These are phyloP conservation scores for Cryptosporidium bovis DNA, from an alignment of 169 alveolate species.

Conservation along the genomic window DNA sequence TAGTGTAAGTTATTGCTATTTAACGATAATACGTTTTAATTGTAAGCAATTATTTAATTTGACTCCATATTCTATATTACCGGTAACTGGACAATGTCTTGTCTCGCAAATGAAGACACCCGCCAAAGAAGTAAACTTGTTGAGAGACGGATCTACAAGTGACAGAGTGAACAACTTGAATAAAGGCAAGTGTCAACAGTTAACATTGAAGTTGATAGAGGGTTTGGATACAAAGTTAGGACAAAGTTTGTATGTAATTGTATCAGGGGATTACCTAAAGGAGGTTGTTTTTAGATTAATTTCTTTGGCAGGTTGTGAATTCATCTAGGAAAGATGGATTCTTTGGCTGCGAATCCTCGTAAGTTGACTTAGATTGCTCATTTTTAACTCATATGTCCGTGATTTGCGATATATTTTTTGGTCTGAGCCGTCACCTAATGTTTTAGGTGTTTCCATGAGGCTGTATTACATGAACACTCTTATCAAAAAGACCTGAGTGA, in stretches of 20 bases:
- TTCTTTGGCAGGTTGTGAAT: conserved; percentile 2
- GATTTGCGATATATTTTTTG: background rate
- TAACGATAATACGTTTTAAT: no score
- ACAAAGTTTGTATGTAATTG: background rate
- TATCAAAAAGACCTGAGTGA: no score
- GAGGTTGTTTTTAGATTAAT: background rate
- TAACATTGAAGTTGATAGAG: conserved; percentile 5
- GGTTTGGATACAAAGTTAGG: no score
- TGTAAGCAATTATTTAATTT: background rate
- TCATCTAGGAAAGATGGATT: conserved; percentile 48
- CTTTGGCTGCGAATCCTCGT: conserved; percentile 75
- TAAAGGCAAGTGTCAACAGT: conserved; percentile 6
- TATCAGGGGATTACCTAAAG: background rate
- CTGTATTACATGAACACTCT: background rate
- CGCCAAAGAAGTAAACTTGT: conserved; percentile 29
- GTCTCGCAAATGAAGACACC: conserved; percentile 48
- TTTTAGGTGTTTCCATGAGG: background rate
- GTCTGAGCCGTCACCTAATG: background rate
- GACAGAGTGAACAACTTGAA: background rate
- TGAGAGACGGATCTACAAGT: conserved; percentile 44
- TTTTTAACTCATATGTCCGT: background rate
- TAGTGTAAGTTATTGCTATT: no score
- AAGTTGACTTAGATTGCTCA: conserved; percentile 21
- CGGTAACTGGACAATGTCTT: conserved; percentile 42
- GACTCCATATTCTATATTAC: conserved; percentile 11